A percentile compares a stretch with the other conserved stretches of the same genome.
Evolutionary conservation across 2,329 filamentous ascomycete species (phyloP).

Genomic region (Sclerotinia nivalis): DNA sequence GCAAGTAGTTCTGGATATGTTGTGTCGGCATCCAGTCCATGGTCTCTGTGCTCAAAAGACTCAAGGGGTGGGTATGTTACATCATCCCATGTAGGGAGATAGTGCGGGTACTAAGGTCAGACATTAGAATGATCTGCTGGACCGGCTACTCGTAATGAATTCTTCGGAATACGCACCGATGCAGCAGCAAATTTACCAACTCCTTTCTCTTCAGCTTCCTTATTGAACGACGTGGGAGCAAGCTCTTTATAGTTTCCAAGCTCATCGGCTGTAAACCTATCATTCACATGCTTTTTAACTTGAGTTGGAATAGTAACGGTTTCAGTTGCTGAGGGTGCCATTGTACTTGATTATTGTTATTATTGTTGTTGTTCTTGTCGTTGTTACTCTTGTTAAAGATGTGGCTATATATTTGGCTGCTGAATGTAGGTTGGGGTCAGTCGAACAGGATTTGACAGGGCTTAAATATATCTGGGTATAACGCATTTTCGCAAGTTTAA

Average conservation of each 20-base stretch:
- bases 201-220: conserved; percentile 38
- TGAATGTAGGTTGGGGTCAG: background rate
- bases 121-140: background rate
- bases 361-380: background rate
- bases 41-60: conserved; percentile 72
- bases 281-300: conserved; percentile 22
- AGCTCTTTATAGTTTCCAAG: conserved; percentile 40
- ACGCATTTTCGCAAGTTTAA: background rate
- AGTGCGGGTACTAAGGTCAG: conserved; percentile 48
- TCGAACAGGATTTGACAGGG: background rate
- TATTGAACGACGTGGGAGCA: conserved; percentile 38
- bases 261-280: conserved; percentile 31
- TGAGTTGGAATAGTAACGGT: conserved; percentile 31
- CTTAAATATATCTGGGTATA: conserved; percentile 13
- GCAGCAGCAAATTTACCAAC: conserved; percentile 35
- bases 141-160: background rate
- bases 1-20: conserved; percentile 68
- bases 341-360: conserved; percentile 16
- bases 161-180: conserved; percentile 31
- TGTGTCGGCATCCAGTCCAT: conserved; percentile 72
- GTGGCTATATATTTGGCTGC: background rate
- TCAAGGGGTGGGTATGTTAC: conserved; percentile 65
- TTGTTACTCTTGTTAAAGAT: background rate
- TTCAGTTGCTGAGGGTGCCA: conserved; percentile 39
- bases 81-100: conserved; percentile 69